A percentile compares a stretch with the other conserved stretches of the same genome.
phyloP scores from a whole-genome alignment of 75 land plant genomes.

The Picea glauca region DNA sequence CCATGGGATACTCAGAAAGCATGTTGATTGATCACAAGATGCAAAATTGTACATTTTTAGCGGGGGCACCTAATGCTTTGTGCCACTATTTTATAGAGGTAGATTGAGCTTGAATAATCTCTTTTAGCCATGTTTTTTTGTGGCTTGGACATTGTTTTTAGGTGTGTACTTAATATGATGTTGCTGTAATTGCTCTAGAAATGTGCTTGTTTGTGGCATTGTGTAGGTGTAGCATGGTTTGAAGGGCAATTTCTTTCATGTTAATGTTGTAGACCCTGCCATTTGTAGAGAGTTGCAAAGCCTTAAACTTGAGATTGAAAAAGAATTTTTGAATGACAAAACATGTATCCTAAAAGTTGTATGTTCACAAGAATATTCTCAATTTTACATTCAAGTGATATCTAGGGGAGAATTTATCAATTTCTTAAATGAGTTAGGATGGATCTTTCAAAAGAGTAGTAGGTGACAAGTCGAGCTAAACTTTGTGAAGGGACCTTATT shows the following conservation, averaged over 20 bases:
- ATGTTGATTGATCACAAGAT: conserved; percentile 4
- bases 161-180: neutral
- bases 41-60: conserved; percentile 36
- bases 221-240: conserved; percentile 81
- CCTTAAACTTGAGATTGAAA: conserved; percentile 64
- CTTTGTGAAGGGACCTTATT: neutral
- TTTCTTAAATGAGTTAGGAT: conserved; percentile 92
- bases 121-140: neutral
- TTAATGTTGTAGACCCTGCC: conserved; percentile 69
- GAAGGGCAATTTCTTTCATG: conserved; percentile 71
- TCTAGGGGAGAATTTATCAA: conserved; percentile 50
- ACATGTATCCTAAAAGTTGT: conserved; percentile 2
- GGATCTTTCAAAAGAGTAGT: conserved; percentile 74
- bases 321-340: conserved; percentile 16
- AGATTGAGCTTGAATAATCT: neutral
- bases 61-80: conserved; percentile 23
- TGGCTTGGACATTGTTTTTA: neutral
- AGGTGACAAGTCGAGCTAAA: neutral
- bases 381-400: conserved; percentile 15
- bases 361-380: conserved; percentile 19
- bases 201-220: neutral
- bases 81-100: conserved; percentile 96
- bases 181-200: neutral
- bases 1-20: conserved; percentile 23
- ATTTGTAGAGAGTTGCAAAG: conserved; percentile 74